Conservation (phyloP, 2,329 filamentous ascomycete genomes). For the Curvularia lunata region DNA sequence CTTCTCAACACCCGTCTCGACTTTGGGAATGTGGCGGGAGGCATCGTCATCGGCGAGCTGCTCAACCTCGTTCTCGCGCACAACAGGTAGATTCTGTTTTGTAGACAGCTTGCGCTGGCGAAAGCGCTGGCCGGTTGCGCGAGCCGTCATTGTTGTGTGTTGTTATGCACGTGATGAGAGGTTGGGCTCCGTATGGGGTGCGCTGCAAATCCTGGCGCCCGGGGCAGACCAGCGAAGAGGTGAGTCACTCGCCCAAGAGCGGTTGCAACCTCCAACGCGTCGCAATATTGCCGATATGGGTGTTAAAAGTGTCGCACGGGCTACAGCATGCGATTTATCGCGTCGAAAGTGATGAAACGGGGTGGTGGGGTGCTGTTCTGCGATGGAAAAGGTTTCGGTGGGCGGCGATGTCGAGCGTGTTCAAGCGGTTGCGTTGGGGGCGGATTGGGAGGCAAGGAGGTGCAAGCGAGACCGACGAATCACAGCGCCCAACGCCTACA, state of each 20-base stretch:
- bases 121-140: slow-evolving; percentile 63
- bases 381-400: slow-evolving; percentile 26
- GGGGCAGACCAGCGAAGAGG: slow-evolving; percentile 19
- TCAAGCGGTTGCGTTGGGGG: slow-evolving; percentile 17
- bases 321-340: slow-evolving; percentile 31
- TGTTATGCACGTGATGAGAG: slow-evolving; percentile 37
- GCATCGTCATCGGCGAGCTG: slow-evolving; percentile 82
- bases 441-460: slow-evolving; percentile 15
- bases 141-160: slow-evolving; percentile 44
- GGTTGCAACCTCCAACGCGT: slow-evolving; percentile 36
- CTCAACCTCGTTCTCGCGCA: slow-evolving; percentile 91
- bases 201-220: slow-evolving; percentile 32
- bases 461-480: slow-evolving; percentile 15
- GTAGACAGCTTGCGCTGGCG: slow-evolving; percentile 90
- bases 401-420: slow-evolving; percentile 19
- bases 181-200: slow-evolving; percentile 15
- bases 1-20: slow-evolving; percentile 96
- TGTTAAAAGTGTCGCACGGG: slow-evolving; percentile 36
- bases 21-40: slow-evolving; percentile 79
- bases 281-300: slow-evolving; percentile 40
- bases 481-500: slow-evolving; percentile 3
- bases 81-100: slow-evolving; percentile 84
- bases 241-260: slow-evolving; percentile 26
- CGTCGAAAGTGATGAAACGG: slow-evolving; percentile 29
- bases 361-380: slow-evolving; percentile 23